A percentile compares a stretch with the other conserved stretches of the same genome.
phyloP scores from a whole-genome alignment of 1,284 basidiomycete species.

The Malassezia psittaci region DNA sequence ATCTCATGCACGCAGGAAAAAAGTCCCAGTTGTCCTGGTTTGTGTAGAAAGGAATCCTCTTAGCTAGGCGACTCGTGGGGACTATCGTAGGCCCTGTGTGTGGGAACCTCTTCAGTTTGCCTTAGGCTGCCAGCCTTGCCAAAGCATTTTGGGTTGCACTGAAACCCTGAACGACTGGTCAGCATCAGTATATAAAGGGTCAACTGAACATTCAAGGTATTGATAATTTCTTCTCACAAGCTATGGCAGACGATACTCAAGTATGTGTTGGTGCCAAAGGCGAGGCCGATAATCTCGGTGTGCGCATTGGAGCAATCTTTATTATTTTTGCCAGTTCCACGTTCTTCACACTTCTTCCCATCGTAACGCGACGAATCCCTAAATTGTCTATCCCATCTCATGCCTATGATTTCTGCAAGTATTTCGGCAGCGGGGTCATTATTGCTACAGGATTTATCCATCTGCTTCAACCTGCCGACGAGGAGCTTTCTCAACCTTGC shows the following conservation, averaged over 20 bases:
- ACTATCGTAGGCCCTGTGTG: too few relatives aligned
- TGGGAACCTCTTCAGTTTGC: too few relatives aligned
- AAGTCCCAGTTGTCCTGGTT: neutral
- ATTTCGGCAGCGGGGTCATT: slow-evolving; percentile 65
- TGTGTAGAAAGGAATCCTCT: too few relatives aligned
- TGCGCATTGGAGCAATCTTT: slow-evolving; percentile 68
- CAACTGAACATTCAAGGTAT: too few relatives aligned
- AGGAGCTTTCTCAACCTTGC: slow-evolving; percentile 32
- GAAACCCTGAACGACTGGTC: too few relatives aligned
- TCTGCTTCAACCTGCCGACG: slow-evolving; percentile 33
- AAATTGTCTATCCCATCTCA: slow-evolving; percentile 39
- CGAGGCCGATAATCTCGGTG: slow-evolving; percentile 19
- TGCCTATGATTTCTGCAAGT: slow-evolving; percentile 63
- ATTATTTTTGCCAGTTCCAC: slow-evolving; percentile 58
- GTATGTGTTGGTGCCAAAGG: slow-evolving; percentile 2
- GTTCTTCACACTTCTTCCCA: slow-evolving; percentile 70
- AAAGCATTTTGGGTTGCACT: too few relatives aligned
- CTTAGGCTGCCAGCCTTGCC: too few relatives aligned
- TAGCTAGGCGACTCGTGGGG: too few relatives aligned
- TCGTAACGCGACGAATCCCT: slow-evolving; percentile 58
- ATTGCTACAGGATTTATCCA: slow-evolving; percentile 65
- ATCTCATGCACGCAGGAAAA: neutral
- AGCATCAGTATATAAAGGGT: too few relatives aligned
- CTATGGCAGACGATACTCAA: slow-evolving; percentile 2
- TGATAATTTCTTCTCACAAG: too few relatives aligned